Evolutionary conservation across 1,139 yeast genomes (phyloP), one percentile per base, ranked within the genome.

Genomic region (Yamadazyma buinensis): DNA sequence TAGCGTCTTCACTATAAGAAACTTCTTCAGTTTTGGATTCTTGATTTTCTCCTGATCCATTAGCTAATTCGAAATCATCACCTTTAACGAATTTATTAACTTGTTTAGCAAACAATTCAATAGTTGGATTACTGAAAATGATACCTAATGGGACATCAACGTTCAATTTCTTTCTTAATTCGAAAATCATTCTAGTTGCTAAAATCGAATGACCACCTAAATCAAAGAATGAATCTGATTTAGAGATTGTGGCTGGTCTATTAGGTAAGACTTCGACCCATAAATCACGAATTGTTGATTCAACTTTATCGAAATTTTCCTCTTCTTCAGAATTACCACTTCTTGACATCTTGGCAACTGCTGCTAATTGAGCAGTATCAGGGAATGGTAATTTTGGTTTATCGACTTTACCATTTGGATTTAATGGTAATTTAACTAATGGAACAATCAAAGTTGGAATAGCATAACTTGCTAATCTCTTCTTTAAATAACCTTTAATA

Each of bases 381-480:
- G 99, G 99, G 75, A 85, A 87, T 34, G 97, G 97, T 46, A 92
- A 70, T 52, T 92, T 90, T 25, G 97, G 98, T 64, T 94, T 94
- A 62, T 94, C 99, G 35, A 94, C 88, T 62, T 94, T 94, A 52
- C 99, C 99, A 56, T 94, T 94, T 38, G 99, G 99, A 61, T 94
- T 94, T 61, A 94, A 70, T 14, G 98, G 98, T 54, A 94, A 66
- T 54, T 80, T 81, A 22, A 73, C 72, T 67, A 94, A 70, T 19
- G 97, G 97, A 34, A 94, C 92, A 52, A 92, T 80, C 28, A 92
- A 72, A 1, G 96, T 74, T 33, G 99, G 98, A 34, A 94, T 84
- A 12, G 98, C 95, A 58, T 94, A 94, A 9, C 86, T 72, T 0
- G 98, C 97, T 41, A 94, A 73, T 63, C 95, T 82, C 51, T 83